These are phyloP conservation scores for Backusella mclennaniae DNA, from an alignment of 192 early-diverging fungal genomes.

Conservation along the genomic window DNA sequence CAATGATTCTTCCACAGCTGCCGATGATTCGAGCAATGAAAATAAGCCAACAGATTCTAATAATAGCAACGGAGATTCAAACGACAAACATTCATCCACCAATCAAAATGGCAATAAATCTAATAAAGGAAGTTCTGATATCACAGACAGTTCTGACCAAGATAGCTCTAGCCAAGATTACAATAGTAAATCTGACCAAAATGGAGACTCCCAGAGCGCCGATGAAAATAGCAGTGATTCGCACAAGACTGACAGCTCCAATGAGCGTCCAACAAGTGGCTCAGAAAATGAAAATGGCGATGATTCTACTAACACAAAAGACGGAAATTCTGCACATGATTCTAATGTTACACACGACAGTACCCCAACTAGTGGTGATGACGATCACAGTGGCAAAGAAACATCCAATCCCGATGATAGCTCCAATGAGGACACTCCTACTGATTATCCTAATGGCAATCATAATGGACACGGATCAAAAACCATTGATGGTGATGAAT, in stretches of 20 bases:
- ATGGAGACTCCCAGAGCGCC: not conserved
- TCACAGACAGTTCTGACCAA: not conserved
- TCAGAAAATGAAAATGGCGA: not conserved
- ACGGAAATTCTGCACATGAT: slow-evolving; percentile 6
- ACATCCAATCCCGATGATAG: not conserved
- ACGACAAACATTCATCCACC: not conserved
- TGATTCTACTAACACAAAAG: not conserved
- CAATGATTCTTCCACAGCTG: not conserved
- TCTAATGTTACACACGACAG: not conserved
- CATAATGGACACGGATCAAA: not conserved
- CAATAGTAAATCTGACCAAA: not conserved
- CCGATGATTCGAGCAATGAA: not conserved
- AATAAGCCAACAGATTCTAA: not conserved
- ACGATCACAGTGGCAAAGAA: not conserved
- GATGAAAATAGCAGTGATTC: not conserved
- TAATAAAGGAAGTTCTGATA: not conserved
- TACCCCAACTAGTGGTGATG: not conserved
- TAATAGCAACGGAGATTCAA: not conserved
- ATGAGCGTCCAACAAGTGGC: not conserved
- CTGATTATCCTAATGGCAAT: not conserved
- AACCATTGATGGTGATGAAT: not conserved
- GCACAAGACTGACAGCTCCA: not conserved
- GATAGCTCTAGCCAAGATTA: not conserved
- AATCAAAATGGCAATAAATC: not conserved
- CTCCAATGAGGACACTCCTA: not conserved